Evolutionary conservation across 371 early-diverging fungal species (phyloP).

Genomic region (Mycotypha africana): DNA sequence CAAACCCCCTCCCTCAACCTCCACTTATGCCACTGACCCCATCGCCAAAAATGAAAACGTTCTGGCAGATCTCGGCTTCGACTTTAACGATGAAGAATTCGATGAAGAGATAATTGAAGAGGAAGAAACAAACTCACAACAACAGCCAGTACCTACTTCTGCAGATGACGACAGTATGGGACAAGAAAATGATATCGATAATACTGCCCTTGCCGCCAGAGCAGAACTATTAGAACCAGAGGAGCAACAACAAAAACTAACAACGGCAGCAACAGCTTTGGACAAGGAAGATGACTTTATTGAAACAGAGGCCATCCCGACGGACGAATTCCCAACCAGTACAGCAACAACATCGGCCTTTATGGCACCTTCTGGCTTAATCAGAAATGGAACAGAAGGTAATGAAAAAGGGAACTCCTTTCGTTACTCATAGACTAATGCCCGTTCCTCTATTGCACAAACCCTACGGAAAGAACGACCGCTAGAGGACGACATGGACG

Average conservation of each 20-base stretch:
- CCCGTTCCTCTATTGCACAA: not conserved
- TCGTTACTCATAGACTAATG: not conserved
- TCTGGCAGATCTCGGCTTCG: constrained; percentile 51
- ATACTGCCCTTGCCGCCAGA: too few species aligned
- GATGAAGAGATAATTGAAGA: constrained; percentile 13
- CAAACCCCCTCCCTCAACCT: too few species aligned
- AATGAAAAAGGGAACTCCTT: not conserved
- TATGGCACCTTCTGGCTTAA: too few species aligned
- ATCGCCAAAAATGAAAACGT: too few species aligned
- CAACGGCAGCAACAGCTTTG: too few species aligned
- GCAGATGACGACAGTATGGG: too few species aligned
- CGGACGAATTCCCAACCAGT: too few species aligned
- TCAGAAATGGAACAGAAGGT: not conserved
- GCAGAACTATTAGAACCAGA: too few species aligned
- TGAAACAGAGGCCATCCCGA: not conserved
- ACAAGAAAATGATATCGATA: too few species aligned
- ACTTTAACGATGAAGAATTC: constrained; percentile 36
- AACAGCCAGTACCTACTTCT: not conserved
- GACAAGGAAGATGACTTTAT: not conserved
- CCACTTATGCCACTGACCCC: too few species aligned
- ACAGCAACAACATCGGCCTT: too few species aligned
- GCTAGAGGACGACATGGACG: constrained; percentile 38
- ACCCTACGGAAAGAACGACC: constrained; percentile 8
- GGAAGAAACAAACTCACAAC: not conserved
- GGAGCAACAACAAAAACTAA: too few species aligned